These are phyloP conservation scores for Pseudofabraea citricarpa DNA, from an alignment of 2,329 filamentous ascomycete species.

Conservation along the genomic window DNA sequence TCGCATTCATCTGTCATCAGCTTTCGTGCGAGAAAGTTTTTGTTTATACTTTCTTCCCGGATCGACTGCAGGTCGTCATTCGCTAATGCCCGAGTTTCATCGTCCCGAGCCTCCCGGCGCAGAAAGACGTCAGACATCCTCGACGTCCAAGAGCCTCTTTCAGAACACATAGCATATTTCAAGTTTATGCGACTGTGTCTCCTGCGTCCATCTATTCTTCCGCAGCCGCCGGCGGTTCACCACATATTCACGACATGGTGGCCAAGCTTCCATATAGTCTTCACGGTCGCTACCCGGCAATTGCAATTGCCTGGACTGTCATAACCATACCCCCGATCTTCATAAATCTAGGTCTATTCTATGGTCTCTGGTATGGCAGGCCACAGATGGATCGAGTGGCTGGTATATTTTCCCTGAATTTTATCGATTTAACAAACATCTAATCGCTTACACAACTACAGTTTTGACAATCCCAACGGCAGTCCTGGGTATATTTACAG, in stretches of 20 bases:
- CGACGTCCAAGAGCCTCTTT: neutral
- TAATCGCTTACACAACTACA: conserved; percentile 7
- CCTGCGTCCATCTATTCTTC: neutral
- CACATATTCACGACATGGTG: conserved; percentile 8
- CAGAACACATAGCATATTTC: neutral
- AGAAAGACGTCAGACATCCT: neutral
- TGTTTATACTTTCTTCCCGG: too few relatives aligned
- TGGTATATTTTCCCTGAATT: conserved; percentile 6
- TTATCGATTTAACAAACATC: neutral
- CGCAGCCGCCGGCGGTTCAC: neutral
- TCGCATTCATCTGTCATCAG: too few relatives aligned
- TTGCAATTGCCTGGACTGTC: conserved; percentile 18
- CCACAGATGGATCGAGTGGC: conserved; percentile 14
- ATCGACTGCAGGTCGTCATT: too few relatives aligned
- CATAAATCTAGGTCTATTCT: conserved; percentile 18
- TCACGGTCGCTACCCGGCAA: conserved; percentile 14
- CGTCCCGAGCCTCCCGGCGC: neutral
- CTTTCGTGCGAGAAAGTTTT: too few relatives aligned
- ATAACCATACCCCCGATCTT: conserved; percentile 18
- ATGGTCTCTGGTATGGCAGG: conserved; percentile 18
- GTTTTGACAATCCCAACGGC: conserved; percentile 19
- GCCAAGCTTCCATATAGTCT: conserved; percentile 17
- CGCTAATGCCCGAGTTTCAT: too few relatives aligned
- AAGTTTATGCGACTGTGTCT: neutral
- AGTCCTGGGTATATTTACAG: conserved; percentile 16